A percentile compares a stretch with the other conserved stretches of the same genome.
phyloP scores from a whole-genome alignment of 129 eudicot genomes.

The Mikania micrantha region DNA sequence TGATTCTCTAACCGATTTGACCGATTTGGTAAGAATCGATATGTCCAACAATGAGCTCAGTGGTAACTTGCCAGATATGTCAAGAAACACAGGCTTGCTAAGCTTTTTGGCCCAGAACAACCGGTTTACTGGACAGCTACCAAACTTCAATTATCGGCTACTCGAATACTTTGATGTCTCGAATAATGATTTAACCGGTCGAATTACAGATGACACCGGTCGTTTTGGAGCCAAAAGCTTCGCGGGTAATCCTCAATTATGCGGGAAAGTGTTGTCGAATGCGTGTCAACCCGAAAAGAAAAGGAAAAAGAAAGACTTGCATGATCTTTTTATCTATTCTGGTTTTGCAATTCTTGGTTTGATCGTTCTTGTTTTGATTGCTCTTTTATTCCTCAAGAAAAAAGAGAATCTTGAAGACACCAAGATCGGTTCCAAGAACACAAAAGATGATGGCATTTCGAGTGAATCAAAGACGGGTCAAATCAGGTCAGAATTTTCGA shows the following conservation, averaged over 20 bases:
- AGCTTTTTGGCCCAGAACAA: conserved; percentile 47
- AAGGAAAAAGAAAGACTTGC: conserved; percentile 23
- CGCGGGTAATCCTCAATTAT: conserved; percentile 44
- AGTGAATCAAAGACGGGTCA: conserved; percentile 31
- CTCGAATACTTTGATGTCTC: conserved; percentile 59
- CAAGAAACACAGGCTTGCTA: conserved; percentile 46
- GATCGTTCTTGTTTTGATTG: conserved; percentile 33
- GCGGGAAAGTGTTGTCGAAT: conserved; percentile 46
- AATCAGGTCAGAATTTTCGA: conserved; percentile 54
- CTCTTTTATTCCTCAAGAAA: conserved; percentile 31
- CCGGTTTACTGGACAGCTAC: conserved; percentile 43
- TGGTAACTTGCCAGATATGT: conserved; percentile 57
- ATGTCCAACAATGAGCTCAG: conserved; percentile 49
- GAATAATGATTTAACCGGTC: conserved; percentile 46
- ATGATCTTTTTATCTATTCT: conserved; percentile 32
- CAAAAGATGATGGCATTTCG: conserved; percentile 28
- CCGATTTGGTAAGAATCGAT: conserved; percentile 43
- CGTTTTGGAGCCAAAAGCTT: conserved; percentile 37
- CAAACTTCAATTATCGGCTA: conserved; percentile 21
- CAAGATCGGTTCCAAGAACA: conserved; percentile 4
- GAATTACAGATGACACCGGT: conserved; percentile 38
- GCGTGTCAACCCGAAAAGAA: conserved; percentile 25
- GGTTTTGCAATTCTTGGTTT: conserved; percentile 46
- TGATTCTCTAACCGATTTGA: conserved; percentile 27
- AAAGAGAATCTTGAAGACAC: conserved; percentile 12